Conservation (phyloP, 1,284 basidiomycete species). For the Heimioporus retisporus region DNA sequence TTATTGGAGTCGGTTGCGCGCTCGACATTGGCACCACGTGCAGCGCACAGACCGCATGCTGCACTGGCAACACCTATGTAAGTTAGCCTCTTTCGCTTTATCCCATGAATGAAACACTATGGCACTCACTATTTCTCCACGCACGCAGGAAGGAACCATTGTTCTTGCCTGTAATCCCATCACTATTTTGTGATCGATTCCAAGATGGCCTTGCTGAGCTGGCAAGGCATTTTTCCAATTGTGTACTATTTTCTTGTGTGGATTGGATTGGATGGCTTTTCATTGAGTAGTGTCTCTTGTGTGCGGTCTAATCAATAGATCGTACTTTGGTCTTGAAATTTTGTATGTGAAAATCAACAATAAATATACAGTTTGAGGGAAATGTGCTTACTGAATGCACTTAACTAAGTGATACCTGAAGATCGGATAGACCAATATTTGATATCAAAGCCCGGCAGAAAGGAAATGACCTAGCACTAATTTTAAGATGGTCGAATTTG, state of each 20-base stretch:
- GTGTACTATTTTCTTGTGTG: background rate
- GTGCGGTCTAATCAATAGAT: no score
- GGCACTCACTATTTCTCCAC: background rate
- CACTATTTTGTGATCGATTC: background rate
- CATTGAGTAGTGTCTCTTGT: no score
- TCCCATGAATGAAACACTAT: background rate
- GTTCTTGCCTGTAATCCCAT: background rate
- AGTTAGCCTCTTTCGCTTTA: background rate
- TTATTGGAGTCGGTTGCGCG: background rate
- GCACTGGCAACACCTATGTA: background rate
- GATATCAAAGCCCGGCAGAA: background rate
- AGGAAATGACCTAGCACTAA: background rate
- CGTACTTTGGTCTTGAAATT: no score
- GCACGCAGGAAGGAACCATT: background rate
- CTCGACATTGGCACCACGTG: background rate
- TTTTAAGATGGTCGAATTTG: background rate
- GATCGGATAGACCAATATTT: no score
- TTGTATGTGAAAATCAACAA: no score
- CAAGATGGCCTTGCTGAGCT: background rate
- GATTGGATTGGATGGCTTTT: no score
- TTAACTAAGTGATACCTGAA: no score
- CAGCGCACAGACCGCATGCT: background rate
- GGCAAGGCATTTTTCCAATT: background rate
- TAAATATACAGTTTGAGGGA: no score
- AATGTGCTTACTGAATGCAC: no score